Evolutionary conservation across 139 green algal genomes (phyloP).

Genomic region (Picochlorum costavermella): DNA sequence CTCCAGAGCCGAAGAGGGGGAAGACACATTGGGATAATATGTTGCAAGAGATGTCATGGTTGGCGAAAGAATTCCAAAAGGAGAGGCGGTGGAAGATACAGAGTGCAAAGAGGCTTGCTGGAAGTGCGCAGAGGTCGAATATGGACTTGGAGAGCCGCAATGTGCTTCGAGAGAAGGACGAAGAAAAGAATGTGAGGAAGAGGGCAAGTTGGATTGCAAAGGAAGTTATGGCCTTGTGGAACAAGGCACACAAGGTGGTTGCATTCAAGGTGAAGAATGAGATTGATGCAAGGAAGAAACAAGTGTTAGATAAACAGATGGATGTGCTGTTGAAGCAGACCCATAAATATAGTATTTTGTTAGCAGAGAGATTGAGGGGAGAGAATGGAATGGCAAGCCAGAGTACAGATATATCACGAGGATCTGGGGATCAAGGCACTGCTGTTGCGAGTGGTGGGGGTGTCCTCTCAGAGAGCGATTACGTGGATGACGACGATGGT

Average conservation of each 20-base stretch:
- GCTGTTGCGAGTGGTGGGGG: background rate
- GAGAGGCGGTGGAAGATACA: constrained; percentile 70
- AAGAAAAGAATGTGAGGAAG: constrained; percentile 24
- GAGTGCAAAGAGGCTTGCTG: constrained; percentile 54
- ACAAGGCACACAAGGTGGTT: constrained; percentile 82
- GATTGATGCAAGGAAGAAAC: constrained; percentile 56
- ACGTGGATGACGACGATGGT: background rate
- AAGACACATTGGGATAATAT: constrained; percentile 89
- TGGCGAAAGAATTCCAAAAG: constrained; percentile 83
- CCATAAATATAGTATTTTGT: constrained; percentile 79
- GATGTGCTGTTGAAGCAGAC: constrained; percentile 92
- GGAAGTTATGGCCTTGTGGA: constrained; percentile 78
- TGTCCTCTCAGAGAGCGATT: background rate
- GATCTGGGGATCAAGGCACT: background rate
- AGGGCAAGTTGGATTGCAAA: constrained; percentile 51
- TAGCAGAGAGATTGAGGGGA: constrained; percentile 60
- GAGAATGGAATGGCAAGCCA: background rate
- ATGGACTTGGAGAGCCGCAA: constrained; percentile 63
- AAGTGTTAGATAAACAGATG: constrained; percentile 71
- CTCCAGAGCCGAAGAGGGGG: constrained; percentile 46
- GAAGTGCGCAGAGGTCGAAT: constrained; percentile 46
- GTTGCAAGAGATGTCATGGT: constrained; percentile 93
- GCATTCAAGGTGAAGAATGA: constrained; percentile 67
- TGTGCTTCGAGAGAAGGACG: constrained; percentile 33
- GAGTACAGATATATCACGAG: background rate